Evolutionary conservation across 331 rosid genomes (phyloP), one percentile per base, ranked within the genome.

Genomic region (Saraca asoca): DNA sequence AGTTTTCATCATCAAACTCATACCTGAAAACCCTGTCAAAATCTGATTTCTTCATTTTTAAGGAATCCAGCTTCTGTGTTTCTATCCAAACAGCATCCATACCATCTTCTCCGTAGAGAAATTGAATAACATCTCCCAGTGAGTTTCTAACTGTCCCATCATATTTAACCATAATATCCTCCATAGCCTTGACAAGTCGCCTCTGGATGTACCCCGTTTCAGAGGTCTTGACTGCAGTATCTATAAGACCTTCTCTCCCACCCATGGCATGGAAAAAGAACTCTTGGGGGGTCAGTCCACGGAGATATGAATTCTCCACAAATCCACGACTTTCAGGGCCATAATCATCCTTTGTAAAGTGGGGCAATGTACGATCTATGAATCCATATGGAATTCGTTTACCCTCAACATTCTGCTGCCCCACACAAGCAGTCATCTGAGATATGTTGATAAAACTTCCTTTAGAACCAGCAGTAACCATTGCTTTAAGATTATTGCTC

Each of bases 301-400:
- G 97, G 57, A 94, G 83, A 73, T 94, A 94, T 0, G 99, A 94
- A 77, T 94, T 94, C 69, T 94, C 99, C 56, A 94, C 99, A 81
- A 94, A 94, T 59, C 99, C 99, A 85, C 99, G 99, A 82, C 99
- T 94, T 80, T 94, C 99, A 59, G 99, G 99, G 59, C 99, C 99
- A 67, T 83, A 83, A 76, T 94, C 99, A 72, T 90, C 95, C 78
- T 94, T 88, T 24, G 99, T 90, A 37, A 94, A 94, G 83, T 94
- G 99, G 57, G 99, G 99, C 71, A 94, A 63, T 13, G 99, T 94
- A 53, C 99, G 91, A 70, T 83, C 99, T 33, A 90, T 82, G 76
- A 94, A 94, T 67, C 99, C 99, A 72, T 83, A 94, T 5, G 99
- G 99, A 74, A 94, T 94, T 48, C 99, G 95, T 80, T 90, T 94